phyloP scores from a whole-genome alignment of 192 early-diverging fungal species.

The Jimgerdemannia flammicorona region DNA sequence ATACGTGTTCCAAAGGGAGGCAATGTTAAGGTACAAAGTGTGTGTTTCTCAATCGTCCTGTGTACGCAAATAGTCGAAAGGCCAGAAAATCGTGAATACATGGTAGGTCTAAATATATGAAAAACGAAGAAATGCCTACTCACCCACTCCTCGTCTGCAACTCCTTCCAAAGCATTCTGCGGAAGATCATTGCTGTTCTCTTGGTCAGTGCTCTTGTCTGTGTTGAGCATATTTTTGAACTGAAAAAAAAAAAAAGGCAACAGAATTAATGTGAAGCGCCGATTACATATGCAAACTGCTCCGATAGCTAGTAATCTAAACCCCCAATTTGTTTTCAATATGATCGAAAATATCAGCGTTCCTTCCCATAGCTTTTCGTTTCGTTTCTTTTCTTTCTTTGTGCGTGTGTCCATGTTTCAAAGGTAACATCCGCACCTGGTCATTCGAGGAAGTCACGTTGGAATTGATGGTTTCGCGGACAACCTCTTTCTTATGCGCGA shows the following conservation, averaged over 20 bases:
- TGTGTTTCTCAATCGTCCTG: too few species aligned
- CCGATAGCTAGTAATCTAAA: too few species aligned
- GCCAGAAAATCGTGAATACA: too few species aligned
- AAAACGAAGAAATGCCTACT: neutral
- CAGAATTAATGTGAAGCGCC: neutral
- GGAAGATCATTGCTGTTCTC: constrained; percentile 6
- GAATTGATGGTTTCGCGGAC: neutral
- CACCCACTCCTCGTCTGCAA: neutral
- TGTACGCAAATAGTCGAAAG: too few species aligned
- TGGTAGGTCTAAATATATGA: too few species aligned
- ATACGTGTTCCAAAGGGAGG: too few species aligned
- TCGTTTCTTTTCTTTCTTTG: constrained; percentile 20
- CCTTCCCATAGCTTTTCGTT: neutral
- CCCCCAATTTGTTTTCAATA: constrained; percentile 5
- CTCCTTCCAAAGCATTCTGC: neutral
- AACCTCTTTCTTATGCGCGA: neutral
- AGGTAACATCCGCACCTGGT: neutral
- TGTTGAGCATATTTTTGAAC: constrained; percentile 31
- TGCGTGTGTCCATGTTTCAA: too few species aligned
- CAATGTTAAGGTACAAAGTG: too few species aligned
- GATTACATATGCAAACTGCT: too few species aligned
- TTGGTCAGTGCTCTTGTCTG: constrained; percentile 22
- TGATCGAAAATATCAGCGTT: neutral
- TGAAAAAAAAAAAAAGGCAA: neutral
- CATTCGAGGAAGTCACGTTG: neutral